Percentiles rank a stretch among this genome's conserved stretches.
Evolutionary conservation across 1,139 yeast species (phyloP).

Genomic region (Zygosaccharomyces pseudobailii): DNA sequence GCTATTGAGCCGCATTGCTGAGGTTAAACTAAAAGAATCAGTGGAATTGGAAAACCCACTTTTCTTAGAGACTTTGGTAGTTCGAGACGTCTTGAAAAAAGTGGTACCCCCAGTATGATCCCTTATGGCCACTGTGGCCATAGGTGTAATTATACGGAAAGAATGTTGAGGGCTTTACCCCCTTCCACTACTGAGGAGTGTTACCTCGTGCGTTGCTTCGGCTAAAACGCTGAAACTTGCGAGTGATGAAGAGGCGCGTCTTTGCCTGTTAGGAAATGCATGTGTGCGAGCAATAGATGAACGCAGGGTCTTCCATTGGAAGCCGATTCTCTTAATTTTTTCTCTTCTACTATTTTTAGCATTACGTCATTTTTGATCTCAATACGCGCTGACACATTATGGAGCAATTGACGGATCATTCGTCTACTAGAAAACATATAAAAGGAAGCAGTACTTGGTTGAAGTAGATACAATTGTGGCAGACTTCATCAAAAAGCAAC

Average conservation of each 20-base stretch:
- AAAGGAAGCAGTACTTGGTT: neutral
- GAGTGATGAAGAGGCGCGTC: neutral
- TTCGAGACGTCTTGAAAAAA: conserved; percentile 27
- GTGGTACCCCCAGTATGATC: conserved; percentile 29
- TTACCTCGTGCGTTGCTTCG: too few species aligned
- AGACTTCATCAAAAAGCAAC: neutral
- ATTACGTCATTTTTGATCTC: neutral
- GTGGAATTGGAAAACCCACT: conserved; percentile 25
- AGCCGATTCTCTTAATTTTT: neutral
- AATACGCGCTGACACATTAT: neutral
- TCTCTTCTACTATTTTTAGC: neutral
- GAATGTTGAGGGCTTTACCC: too few species aligned
- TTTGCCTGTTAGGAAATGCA: neutral
- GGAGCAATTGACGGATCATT: neutral
- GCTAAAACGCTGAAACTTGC: neutral
- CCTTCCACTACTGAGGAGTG: too few species aligned
- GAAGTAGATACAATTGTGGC: too few species aligned
- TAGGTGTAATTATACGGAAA: too few species aligned
- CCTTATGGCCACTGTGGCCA: neutral
- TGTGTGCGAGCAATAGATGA: neutral
- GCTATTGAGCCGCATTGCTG: conserved; percentile 21
- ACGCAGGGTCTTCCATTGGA: neutral
- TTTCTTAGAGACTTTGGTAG: conserved; percentile 26
- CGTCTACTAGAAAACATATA: neutral
- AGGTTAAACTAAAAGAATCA: conserved; percentile 17